Evolutionary conservation across 495 filamentous ascomycete genomes (phyloP), one percentile per base, ranked within the genome.

Genomic region (Hypoxylon lenormandii): DNA sequence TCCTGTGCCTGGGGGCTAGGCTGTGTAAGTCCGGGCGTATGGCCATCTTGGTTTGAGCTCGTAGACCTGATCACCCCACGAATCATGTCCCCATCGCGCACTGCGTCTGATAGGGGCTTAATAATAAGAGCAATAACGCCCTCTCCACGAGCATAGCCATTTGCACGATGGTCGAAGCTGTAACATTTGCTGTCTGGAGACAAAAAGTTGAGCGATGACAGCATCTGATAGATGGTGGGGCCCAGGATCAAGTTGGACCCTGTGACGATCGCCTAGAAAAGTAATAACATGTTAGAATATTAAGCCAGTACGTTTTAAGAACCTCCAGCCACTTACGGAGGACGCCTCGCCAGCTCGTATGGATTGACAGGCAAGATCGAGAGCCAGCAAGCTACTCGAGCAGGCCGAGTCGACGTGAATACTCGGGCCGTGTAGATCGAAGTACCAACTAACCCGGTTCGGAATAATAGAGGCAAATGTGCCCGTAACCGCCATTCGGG

Each of bases 331-430:
- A 23, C 68, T 55, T 60, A 68, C 72, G 40, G 61, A 64, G 1
- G 65, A 67, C 2, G 68, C 66, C 12, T 80, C 76, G 0, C 79
- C 76, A 23, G 79, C 82, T 80, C 87, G 87, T 2, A 94, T 79
- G 0, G 87, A 84, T 64, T 90, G 91, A 69, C 92, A 93, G n/a
- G 91, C 91, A 33, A 91, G 78, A 66, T 93, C 80, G 4, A 82
- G 45, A 0, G 80, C 80, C 1, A 80, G 56, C 54, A 82, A 53
- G 26, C 89, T 91, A n/a, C 87, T 90, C 6, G 91, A 93, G 74
- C 91, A 95, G 16, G 91, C 91, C 0, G 91, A 92, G 73, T 93
- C 89, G 22, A 93, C 80, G 43, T 87, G 91, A 72, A 88, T 87
- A 55, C 88, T 74, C 0, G 75, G 76, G 5, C 82, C 80, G 13